phyloP scores from a whole-genome alignment of 257 asterid species.

The Capsicum pubescens region DNA sequence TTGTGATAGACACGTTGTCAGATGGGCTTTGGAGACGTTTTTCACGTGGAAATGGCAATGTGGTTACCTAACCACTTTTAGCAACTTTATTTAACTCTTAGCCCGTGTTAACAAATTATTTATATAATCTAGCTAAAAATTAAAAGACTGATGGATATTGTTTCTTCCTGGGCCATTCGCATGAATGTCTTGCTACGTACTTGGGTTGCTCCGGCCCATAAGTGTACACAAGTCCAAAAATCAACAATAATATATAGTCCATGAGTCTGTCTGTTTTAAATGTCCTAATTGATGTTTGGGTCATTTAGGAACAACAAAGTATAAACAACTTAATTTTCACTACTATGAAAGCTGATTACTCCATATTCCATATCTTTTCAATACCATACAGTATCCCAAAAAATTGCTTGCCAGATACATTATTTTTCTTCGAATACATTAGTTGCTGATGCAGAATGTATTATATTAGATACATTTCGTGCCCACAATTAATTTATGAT shows the following conservation, averaged over 20 bases:
- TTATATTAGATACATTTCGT: too few species aligned
- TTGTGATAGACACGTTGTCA: neutral
- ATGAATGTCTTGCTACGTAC: neutral
- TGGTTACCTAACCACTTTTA: neutral
- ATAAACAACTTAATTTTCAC: too few species aligned
- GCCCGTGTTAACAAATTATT: neutral
- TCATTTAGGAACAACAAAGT: too few species aligned
- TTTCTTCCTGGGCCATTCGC: too few species aligned
- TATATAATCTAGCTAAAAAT: neutral
- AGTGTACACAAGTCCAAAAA: neutral
- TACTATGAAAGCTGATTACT: too few species aligned
- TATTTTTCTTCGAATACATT: too few species aligned
- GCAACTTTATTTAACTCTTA: neutral
- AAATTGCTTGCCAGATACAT: too few species aligned
- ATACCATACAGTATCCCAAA: too few species aligned
- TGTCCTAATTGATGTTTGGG: neutral
- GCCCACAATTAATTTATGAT: too few species aligned
- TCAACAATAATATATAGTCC: neutral
- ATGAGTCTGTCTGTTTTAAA: neutral
- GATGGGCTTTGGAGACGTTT: neutral
- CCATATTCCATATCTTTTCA: too few species aligned
- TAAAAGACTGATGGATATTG: neutral
- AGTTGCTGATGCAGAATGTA: too few species aligned
- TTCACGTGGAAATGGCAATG: neutral
- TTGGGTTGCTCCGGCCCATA: constrained; percentile 19